Percentiles rank a stretch among this genome's conserved stretches.
phyloP scores from a whole-genome alignment of 225 moss, liverwort and hornwort species.

The Pseudisothecium myosuroides region DNA sequence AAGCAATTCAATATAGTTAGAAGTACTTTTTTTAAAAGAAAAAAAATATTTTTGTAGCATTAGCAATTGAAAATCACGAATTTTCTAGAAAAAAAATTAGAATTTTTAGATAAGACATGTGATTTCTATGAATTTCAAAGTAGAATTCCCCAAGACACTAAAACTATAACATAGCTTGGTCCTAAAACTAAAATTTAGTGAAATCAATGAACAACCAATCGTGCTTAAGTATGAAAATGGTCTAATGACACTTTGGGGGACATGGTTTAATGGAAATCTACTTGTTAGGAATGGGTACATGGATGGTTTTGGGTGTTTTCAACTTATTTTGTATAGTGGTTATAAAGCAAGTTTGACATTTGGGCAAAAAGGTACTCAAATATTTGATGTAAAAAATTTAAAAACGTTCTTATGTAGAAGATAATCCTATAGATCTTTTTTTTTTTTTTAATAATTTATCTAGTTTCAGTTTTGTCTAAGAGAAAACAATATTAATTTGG shows the following conservation, averaged over 20 bases:
- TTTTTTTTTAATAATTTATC: neutral
- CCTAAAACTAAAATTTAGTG: too few relatives aligned
- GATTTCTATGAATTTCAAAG: too few relatives aligned
- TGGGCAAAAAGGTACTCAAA: accelerated
- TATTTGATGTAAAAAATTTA: neutral
- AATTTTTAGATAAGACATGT: too few relatives aligned
- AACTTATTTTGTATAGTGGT: neutral
- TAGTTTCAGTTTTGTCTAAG: neutral
- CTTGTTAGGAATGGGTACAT: neutral
- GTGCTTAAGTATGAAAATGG: neutral
- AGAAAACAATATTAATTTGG: neutral
- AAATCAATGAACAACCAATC: neutral
- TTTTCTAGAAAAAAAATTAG: too few relatives aligned
- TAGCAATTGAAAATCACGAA: too few relatives aligned
- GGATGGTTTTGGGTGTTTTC: neutral
- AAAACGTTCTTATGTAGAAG: neutral
- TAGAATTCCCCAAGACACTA: too few relatives aligned
- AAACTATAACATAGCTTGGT: too few relatives aligned
- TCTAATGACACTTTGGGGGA: neutral
- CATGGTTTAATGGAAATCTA: accelerated
- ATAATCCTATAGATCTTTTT: neutral
- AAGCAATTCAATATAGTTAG: neutral
- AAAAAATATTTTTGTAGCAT: too few relatives aligned
- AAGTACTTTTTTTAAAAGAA: too few relatives aligned
- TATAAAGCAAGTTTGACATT: neutral